A percentile compares a stretch with the other conserved stretches of the same genome.
Conservation (phyloP, 805 yeast species). For the Candida railenensis region DNA sequence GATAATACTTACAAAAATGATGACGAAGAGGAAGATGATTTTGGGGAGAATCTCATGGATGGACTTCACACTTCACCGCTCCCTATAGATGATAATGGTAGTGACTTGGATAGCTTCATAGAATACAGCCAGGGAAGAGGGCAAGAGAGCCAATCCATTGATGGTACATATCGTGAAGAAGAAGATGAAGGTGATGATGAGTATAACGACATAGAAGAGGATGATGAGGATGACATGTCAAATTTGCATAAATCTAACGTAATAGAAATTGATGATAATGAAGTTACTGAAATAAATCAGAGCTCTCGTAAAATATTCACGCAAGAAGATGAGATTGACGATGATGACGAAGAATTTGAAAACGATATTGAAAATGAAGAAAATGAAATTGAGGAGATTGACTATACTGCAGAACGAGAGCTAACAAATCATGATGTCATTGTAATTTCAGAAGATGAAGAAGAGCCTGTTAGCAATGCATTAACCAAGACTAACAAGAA, state of each 20-base stretch:
- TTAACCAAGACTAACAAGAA: not conserved
- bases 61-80: slow-evolving; percentile 34
- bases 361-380: slow-evolving; percentile 18
- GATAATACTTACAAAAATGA: not conserved
- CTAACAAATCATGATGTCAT: slow-evolving; percentile 27
- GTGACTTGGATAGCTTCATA: slow-evolving; percentile 26
- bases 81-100: slow-evolving; percentile 24
- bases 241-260: not conserved
- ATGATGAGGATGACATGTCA: slow-evolving; percentile 1
- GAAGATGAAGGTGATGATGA: slow-evolving; percentile 8
- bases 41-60: slow-evolving; percentile 33
- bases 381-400: slow-evolving; percentile 21
- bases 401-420: slow-evolving; percentile 40
- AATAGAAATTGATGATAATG: not conserved
- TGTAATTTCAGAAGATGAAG: slow-evolving; percentile 37
- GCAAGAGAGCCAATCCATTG: slow-evolving; percentile 11
- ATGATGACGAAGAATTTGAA: slow-evolving; percentile 16
- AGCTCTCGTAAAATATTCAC: not conserved
- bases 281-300: not conserved
- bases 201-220: slow-evolving; percentile 6
- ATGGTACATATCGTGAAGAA: slow-evolving; percentile 11
- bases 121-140: slow-evolving; percentile 14
- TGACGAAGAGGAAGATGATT: slow-evolving; percentile 29
- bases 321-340: slow-evolving; percentile 12
- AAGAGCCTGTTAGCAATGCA: slow-evolving; percentile 14